Evolutionary conservation across 495 filamentous ascomycete genomes (phyloP), one percentile per base, ranked within the genome.

Genomic region (Aspergillus biplanus): DNA sequence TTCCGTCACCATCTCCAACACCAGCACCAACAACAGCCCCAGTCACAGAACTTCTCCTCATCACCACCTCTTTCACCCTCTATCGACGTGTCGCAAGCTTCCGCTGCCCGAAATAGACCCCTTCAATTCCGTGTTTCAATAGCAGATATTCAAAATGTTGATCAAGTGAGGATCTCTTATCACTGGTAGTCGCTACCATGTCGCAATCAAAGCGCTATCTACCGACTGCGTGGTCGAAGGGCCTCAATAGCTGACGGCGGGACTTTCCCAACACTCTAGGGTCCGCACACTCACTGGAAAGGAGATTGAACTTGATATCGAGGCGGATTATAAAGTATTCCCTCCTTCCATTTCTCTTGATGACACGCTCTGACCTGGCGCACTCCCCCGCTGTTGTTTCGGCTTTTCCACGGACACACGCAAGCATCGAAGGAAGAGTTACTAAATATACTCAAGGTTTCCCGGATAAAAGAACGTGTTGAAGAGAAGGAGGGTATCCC

Each of bases 401-500:
- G 21, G 21, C 21, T 27, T 27, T 27, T 2, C 21, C 21, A 27
- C 18, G 50, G 33, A 13, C n/a, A 53, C 33, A 57, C 54, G 21
- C 33, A 50, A 12, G 27, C 21, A 5, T 27, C 47, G 21, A 27
- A 27, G 21, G 21, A 50, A 50, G 7, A 50, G 16, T 50, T 31
- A 50, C 47, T 50, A 18, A 21, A 48, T 48, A 49, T 35, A 27
- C 18, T 12, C 63, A 34, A 96, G 92, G 91, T 98, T 69, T 89
- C 90, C 48, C 86, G 90, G 67, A 97, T 99, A 82, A 99, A 99
- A 82, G 96, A 98, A 81, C 91, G 92, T 64, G 95, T 99, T 39
- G 95, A 99, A 75, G 95, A 98, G 80, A 97, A 97, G 74, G 96
- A 98, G 75, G 95, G 95, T 32, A 98, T 99, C 72, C 95, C 95